Evolutionary conservation across 1,284 basidiomycete species (phyloP).

Genomic region (Erythrobasidium hasegawianum): DNA sequence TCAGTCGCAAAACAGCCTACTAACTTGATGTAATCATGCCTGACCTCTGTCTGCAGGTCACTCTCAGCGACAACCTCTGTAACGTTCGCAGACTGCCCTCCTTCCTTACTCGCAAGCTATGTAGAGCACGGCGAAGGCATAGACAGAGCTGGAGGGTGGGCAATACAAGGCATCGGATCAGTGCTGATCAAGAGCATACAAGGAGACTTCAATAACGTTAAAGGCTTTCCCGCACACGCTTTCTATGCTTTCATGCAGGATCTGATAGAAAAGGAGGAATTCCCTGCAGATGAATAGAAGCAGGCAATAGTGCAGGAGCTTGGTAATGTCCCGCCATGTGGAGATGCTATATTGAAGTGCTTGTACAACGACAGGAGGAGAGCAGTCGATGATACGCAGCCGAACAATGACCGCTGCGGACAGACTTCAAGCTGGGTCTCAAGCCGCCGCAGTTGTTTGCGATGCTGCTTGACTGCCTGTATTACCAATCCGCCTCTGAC

Average conservation of each 20-base stretch:
- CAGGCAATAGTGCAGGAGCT: too few species aligned
- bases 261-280: conserved; percentile 27
- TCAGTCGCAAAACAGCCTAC: conserved; percentile 48
- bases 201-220: conserved; percentile 88
- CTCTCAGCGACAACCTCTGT: conserved; percentile 42
- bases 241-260: conserved; percentile 34
- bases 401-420: too few species aligned
- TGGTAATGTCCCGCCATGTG: too few species aligned
- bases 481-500: too few species aligned
- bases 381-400: too few species aligned
- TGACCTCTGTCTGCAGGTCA: not conserved
- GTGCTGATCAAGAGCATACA: conserved; percentile 77
- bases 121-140: conserved; percentile 82
- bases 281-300: conserved; percentile 8
- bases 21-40: conserved; percentile 16
- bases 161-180: conserved; percentile 83
- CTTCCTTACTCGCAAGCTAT: conserved; percentile 68
- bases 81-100: conserved; percentile 48
- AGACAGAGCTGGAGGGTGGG: conserved; percentile 70
- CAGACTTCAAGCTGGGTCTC: too few species aligned
- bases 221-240: conserved; percentile 76
- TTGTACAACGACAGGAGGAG: too few species aligned
- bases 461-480: too few species aligned
- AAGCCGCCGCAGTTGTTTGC: too few species aligned
- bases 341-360: too few species aligned